Evolutionary conservation across 179 eudicot genomes (phyloP).

Genomic region (Dionaea muscipula): DNA sequence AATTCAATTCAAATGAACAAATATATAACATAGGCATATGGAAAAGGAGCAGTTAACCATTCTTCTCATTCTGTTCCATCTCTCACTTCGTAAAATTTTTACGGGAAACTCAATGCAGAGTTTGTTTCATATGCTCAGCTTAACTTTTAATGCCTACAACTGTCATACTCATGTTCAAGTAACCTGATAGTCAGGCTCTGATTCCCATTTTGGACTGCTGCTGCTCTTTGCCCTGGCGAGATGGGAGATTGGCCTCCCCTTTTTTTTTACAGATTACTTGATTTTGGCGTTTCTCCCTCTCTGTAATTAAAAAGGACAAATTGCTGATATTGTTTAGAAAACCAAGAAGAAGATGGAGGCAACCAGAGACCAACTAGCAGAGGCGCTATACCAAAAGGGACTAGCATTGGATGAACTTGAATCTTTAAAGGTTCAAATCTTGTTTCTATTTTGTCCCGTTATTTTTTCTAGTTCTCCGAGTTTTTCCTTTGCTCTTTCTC

Average conservation of each 20-base stretch:
- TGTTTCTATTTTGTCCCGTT: not conserved
- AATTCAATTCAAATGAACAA: not conserved
- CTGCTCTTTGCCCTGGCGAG: not conserved
- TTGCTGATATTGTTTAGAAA: constrained; percentile 25
- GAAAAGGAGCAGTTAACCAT: too few relatives aligned
- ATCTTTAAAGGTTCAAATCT: constrained; percentile 38
- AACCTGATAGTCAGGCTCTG: too few relatives aligned
- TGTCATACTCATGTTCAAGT: too few relatives aligned
- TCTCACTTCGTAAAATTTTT: too few relatives aligned
- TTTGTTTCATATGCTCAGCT: too few relatives aligned
- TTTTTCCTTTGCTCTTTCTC: too few relatives aligned
- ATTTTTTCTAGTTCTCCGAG: too few relatives aligned
- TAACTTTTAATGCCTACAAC: too few relatives aligned
- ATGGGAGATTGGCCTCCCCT: not conserved
- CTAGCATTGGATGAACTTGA: constrained; percentile 68
- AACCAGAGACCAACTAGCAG: constrained; percentile 72
- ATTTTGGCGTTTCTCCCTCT: not conserved
- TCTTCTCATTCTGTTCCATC: too few relatives aligned
- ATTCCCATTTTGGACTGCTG: not conserved
- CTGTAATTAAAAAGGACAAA: not conserved
- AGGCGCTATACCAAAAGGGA: constrained; percentile 88
- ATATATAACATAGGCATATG: not conserved
- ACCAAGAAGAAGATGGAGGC: constrained; percentile 74
- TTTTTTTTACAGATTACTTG: not conserved
- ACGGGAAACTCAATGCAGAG: too few relatives aligned